Conservation (phyloP, 2,329 filamentous ascomycete genomes). For the Cladosporium phlei region DNA sequence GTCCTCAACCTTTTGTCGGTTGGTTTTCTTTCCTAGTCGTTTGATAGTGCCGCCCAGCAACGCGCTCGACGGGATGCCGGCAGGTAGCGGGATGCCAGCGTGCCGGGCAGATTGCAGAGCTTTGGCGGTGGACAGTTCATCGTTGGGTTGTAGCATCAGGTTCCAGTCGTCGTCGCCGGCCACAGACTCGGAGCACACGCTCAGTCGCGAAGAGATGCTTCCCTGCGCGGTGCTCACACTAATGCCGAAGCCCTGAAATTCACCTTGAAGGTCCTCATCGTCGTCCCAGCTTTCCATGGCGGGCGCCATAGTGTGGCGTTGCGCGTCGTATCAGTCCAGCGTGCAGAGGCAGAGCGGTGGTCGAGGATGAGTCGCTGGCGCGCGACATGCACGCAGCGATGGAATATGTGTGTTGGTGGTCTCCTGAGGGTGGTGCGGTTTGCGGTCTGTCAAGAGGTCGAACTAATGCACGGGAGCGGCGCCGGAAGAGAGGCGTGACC, state of each 20-base stretch:
- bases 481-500: no score
- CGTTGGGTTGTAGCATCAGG: constrained; percentile 75
- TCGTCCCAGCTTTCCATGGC: constrained; percentile 66
- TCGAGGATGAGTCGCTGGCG: not conserved
- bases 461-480: no score
- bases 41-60: constrained; percentile 91
- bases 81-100: constrained; percentile 86
- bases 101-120: constrained; percentile 82
- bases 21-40: constrained; percentile 62
- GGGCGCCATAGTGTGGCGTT: constrained; percentile 48
- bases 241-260: constrained; percentile 54
- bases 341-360: not conserved
- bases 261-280: constrained; percentile 53
- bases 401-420: not conserved
- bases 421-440: constrained; percentile 4
- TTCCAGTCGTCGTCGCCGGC: constrained; percentile 82
- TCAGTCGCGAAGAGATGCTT: constrained; percentile 72
- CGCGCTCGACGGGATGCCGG: constrained; percentile 81
- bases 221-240: constrained; percentile 67
- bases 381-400: constrained; percentile 12
- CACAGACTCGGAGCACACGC: constrained; percentile 71
- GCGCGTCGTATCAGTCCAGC: not conserved
- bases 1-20: constrained; percentile 42
- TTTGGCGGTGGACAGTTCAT: constrained; percentile 76
- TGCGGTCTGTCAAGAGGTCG: not conserved